phyloP scores from a whole-genome alignment of 1,284 basidiomycete genomes.

The Quambalaria eucalypti region DNA sequence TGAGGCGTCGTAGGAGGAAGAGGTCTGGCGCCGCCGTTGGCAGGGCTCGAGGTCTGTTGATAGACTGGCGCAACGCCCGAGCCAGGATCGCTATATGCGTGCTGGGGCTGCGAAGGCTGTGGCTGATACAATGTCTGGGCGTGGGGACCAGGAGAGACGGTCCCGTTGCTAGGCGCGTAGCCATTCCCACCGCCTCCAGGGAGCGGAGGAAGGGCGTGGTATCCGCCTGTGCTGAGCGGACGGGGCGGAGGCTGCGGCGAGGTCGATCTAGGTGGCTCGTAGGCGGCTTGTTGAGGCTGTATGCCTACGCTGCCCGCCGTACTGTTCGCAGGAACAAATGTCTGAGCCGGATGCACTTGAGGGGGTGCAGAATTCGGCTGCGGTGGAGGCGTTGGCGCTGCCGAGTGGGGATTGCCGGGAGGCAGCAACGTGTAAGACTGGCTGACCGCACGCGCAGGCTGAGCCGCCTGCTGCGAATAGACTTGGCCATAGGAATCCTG shows the following conservation, averaged over 20 bases:
- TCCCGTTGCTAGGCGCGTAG: neutral
- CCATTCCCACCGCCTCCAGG: neutral
- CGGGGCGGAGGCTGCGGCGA: neutral
- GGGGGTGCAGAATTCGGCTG: neutral
- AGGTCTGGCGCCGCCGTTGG: neutral
- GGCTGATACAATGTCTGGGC: too few relatives aligned
- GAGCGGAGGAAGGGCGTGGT: constrained; percentile 4
- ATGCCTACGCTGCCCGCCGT: neutral
- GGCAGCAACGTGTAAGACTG: too few relatives aligned
- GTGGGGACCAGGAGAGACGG: neutral
- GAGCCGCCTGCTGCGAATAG: too few relatives aligned
- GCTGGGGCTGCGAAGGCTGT: neutral
- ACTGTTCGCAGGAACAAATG: neutral
- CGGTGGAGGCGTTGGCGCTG: neutral
- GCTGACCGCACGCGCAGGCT: too few relatives aligned
- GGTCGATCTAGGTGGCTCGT: neutral
- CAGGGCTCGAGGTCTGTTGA: neutral
- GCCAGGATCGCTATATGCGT: neutral
- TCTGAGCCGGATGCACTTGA: neutral
- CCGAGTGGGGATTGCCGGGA: neutral
- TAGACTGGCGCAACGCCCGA: neutral
- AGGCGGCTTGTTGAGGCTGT: neutral
- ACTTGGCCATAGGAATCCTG: too few relatives aligned
- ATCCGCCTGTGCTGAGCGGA: constrained; percentile 3
- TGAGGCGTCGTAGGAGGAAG: neutral